phyloP scores from a whole-genome alignment of 1,139 yeast genomes.

The Lodderomyces orthopsilosis region DNA sequence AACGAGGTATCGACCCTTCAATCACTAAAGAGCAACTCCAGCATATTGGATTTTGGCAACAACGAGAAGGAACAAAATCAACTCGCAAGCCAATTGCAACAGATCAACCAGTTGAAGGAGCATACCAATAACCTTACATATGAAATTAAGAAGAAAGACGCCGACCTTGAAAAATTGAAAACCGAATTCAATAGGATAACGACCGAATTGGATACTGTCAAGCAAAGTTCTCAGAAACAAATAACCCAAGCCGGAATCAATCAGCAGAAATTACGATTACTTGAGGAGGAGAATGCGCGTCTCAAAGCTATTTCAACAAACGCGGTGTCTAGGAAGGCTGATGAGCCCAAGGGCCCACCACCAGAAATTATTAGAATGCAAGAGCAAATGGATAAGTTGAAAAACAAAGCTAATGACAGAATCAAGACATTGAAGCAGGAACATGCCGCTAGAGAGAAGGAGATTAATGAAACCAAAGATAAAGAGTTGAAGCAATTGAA shows the following conservation, averaged over 20 bases:
- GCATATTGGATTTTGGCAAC: not conserved
- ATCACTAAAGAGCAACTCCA: not conserved
- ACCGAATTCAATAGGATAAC: constrained; percentile 18
- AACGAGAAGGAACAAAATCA: constrained; percentile 50
- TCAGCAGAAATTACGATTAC: constrained; percentile 31
- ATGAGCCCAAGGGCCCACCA: constrained; percentile 10
- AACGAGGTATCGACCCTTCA: constrained; percentile 39
- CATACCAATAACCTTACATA: constrained; percentile 66
- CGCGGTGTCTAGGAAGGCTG: constrained; percentile 2
- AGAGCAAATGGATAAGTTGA: constrained; percentile 18
- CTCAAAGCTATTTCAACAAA: constrained; percentile 18
- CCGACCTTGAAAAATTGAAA: constrained; percentile 24
- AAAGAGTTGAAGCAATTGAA: constrained; percentile 10
- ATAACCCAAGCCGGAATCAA: constrained; percentile 21
- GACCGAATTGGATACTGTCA: constrained; percentile 21
- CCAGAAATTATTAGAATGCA: constrained; percentile 25
- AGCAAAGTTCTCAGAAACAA: constrained; percentile 5
- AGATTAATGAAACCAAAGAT: constrained; percentile 9
- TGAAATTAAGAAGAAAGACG: constrained; percentile 36
- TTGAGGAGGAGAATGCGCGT: constrained; percentile 40
- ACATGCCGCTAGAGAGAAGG: constrained; percentile 11
- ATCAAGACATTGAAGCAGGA: constrained; percentile 10
- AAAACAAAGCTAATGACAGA: constrained; percentile 14
- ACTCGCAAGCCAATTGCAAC: constrained; percentile 60
- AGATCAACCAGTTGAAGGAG: constrained; percentile 68